Conservation (phyloP, 768 basidiomycete genomes). For the Neoboletus brunneissimus region DNA sequence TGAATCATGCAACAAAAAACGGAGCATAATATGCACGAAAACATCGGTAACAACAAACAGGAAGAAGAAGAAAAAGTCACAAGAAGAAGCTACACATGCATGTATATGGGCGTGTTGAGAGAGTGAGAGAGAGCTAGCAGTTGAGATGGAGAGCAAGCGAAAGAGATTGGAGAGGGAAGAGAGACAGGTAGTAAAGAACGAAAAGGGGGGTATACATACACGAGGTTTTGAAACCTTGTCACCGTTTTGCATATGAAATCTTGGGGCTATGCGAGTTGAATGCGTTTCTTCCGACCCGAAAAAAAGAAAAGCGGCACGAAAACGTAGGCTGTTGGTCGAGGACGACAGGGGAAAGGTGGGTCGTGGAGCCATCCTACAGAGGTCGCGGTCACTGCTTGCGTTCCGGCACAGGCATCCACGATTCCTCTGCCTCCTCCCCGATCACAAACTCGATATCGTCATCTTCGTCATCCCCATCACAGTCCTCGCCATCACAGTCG, state of each 20-base stretch:
- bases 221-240: constrained; percentile 1
- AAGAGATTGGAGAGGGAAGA: neutral
- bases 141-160: constrained; percentile 12
- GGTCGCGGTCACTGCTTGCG: constrained; percentile 21
- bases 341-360: neutral
- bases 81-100: constrained; percentile 11
- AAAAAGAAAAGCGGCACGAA: constrained; percentile 1
- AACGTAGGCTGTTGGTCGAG: constrained; percentile 8
- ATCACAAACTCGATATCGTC: constrained; percentile 77
- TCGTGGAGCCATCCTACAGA: neutral
- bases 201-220: constrained; percentile 20
- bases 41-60: neutral
- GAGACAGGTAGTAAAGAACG: neutral
- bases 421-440: constrained; percentile 43
- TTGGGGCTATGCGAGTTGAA: constrained; percentile 13
- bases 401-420: constrained; percentile 36
- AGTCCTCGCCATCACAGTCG: constrained; percentile 35
- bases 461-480: constrained; percentile 56
- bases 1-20: neutral
- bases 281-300: constrained; percentile 16
- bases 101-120: constrained; percentile 8
- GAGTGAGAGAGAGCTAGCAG: neutral
- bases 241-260: constrained; percentile 1
- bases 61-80: neutral
- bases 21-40: neutral